Evolutionary conservation across 2,329 filamentous ascomycete genomes (phyloP), one percentile per base, ranked within the genome.

Genomic region (Venturia asperata): DNA sequence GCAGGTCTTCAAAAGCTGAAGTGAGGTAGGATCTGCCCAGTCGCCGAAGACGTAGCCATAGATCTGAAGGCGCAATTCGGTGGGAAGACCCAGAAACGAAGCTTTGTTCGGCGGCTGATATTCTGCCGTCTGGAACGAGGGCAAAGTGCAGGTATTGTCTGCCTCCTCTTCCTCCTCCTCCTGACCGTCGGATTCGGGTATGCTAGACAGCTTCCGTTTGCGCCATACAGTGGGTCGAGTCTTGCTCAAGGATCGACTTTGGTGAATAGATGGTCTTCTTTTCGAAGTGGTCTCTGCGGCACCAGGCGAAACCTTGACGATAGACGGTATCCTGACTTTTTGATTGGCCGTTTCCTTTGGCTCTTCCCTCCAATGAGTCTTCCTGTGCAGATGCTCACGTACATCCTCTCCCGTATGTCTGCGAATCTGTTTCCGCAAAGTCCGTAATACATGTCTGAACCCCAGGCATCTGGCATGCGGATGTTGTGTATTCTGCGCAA

Each of bases 1-100:
- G 47, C 65, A 67, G 52, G 66, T 67, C 10, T 63, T 27, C n/a
- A 68, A 66, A 43, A 68, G 64, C 37, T 45, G 47, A 37, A 66
- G 62, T 41, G 61, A 61, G 17, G 61, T 66, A 27, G 45, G 34
- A 21, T 52, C 41, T 39, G 41, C 11, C 39, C 60, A 64, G 24
- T 62, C 61, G 43, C 42, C 37, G 39, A 65, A 68, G n/a, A 67
- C 62, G 45, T 66, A 66, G 24, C 65, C 61, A 55, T 63, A 68
- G n/a, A 68, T 68, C 41, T 66, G 58, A 21, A 67, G 63, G n/a
- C 67, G 60, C 24, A 68, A 62, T 47, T 68, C 67, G 27, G 58
- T 62, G 1, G 67, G 67, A 9, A 68, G 64, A 37, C 65, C 67
- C 24, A 67, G 52, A 5, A 67, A 43, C 21, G 65, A 65, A 24